phyloP scores from a whole-genome alignment of 2,329 filamentous ascomycete genomes.

The Aspergillus puulaauensis region DNA sequence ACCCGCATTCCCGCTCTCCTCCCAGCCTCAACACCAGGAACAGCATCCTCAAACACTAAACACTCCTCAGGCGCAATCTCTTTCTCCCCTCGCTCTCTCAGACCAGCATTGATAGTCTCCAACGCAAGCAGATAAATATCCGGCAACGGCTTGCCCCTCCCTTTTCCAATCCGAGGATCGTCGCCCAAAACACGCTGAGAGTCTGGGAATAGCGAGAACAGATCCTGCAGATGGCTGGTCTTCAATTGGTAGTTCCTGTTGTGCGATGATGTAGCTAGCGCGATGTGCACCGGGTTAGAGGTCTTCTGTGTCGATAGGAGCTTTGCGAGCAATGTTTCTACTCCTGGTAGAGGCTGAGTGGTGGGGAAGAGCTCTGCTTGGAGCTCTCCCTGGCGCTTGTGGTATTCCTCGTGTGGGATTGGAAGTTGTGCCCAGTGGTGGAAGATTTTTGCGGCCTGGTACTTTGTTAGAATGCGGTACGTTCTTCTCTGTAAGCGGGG shows the following conservation, averaged over 20 bases:
- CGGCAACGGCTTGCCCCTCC: slow-evolving; percentile 88
- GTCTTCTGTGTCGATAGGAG: slow-evolving; percentile 35
- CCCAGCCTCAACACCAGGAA: slow-evolving; percentile 88
- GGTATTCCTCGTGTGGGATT: slow-evolving; percentile 69
- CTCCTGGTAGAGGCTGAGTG: slow-evolving; percentile 76
- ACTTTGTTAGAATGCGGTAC: neutral
- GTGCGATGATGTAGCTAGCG: slow-evolving; percentile 80
- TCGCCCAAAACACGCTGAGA: slow-evolving; percentile 81
- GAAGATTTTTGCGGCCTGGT: slow-evolving; percentile 61
- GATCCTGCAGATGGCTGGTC: slow-evolving; percentile 54
- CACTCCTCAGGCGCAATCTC: slow-evolving; percentile 80
- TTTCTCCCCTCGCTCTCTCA: slow-evolving; percentile 56
- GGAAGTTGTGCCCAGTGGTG: slow-evolving; percentile 84
- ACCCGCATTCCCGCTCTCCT: slow-evolving; percentile 92
- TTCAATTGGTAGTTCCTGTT: slow-evolving; percentile 73
- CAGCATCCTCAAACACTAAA: slow-evolving; percentile 93
- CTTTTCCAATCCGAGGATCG: slow-evolving; percentile 71
- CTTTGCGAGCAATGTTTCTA: slow-evolving; percentile 62
- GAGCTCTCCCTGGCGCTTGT: slow-evolving; percentile 57
- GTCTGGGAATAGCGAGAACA: slow-evolving; percentile 62
- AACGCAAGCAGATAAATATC: slow-evolving; percentile 92
- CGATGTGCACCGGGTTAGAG: slow-evolving; percentile 65
- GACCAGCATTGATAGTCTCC: slow-evolving; percentile 74
- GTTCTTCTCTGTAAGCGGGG: neutral
- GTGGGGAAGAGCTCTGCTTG: slow-evolving; percentile 72